These are phyloP conservation scores for Coemansia sp. DNA, from an alignment of 192 early-diverging fungal species.

Conservation along the genomic window DNA sequence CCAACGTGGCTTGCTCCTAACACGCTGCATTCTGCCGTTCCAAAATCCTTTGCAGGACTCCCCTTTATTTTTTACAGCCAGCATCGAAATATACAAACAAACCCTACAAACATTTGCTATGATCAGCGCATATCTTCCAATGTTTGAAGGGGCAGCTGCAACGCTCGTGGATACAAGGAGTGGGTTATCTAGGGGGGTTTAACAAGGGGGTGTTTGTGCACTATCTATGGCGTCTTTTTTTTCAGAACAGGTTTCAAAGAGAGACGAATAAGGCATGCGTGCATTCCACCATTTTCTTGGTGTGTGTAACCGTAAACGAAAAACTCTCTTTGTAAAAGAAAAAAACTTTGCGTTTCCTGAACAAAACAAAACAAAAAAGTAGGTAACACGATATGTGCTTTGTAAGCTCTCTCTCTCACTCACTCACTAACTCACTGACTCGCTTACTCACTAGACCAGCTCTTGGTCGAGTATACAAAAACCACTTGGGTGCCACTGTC, in stretches of 20 bases:
- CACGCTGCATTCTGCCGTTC: slow-evolving; percentile 6
- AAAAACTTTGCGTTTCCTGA: background rate
- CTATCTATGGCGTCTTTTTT: no score
- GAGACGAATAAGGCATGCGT: background rate
- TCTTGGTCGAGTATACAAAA: background rate
- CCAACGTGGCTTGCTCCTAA: slow-evolving; percentile 5
- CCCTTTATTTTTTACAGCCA: background rate
- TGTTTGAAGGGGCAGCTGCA: background rate
- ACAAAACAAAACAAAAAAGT: background rate
- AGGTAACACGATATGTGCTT: background rate
- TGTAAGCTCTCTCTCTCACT: no score
- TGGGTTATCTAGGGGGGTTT: no score
- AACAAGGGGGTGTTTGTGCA: no score
- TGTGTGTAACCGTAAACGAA: background rate
- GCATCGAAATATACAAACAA: background rate
- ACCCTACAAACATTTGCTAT: background rate
- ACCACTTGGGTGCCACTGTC: background rate
- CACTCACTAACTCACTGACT: no score
- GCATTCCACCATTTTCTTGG: background rate
- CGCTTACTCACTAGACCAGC: no score
- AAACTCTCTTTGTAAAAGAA: background rate
- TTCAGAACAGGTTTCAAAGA: no score
- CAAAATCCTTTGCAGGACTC: background rate
- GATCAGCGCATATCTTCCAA: background rate
- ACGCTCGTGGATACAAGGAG: no score